Evolutionary conservation across 495 filamentous ascomycete species (phyloP).

Genomic region (Hypoxylon cercidicola): DNA sequence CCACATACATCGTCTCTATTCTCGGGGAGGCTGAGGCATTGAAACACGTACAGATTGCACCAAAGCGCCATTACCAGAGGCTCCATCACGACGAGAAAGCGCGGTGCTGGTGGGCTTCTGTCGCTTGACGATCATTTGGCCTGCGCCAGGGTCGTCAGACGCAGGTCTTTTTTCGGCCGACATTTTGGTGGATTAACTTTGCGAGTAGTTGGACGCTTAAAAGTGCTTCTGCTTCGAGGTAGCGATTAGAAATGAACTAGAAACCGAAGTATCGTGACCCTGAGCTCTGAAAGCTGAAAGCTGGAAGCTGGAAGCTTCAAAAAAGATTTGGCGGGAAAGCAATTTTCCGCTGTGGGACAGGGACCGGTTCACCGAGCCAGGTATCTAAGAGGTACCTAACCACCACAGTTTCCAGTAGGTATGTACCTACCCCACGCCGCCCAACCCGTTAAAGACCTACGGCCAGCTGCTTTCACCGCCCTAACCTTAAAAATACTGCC

Average conservation of each 20-base stretch:
- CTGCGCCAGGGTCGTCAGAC: slow-evolving; percentile 78
- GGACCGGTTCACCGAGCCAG: slow-evolving; percentile 9
- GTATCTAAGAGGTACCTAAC: slow-evolving; percentile 4
- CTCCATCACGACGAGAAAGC: slow-evolving; percentile 72
- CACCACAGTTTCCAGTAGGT: background rate
- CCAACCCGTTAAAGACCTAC: slow-evolving; percentile 33
- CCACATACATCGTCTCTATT: background rate
- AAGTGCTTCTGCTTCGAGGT: background rate
- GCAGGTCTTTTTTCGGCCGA: slow-evolving; percentile 91
- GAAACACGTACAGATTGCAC: slow-evolving; percentile 78
- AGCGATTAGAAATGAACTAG: too few relatives aligned
- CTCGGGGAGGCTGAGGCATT: too few relatives aligned
- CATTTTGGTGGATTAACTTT: slow-evolving; percentile 63
- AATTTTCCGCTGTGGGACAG: slow-evolving; percentile 12
- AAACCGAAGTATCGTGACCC: background rate
- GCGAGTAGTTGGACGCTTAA: background rate
- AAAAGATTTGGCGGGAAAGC: slow-evolving; percentile 18
- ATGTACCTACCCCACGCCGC: background rate
- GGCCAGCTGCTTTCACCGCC: slow-evolving; percentile 36
- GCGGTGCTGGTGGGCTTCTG: slow-evolving; percentile 77
- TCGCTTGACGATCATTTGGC: slow-evolving; percentile 87
- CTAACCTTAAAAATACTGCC: slow-evolving; percentile 10
- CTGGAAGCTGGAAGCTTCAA: background rate
- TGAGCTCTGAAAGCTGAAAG: background rate
- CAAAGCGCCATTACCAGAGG: slow-evolving; percentile 73